Evolutionary conservation across 2,329 filamentous ascomycete species (phyloP).

Genomic region (Cytospora chrysosperma): DNA sequence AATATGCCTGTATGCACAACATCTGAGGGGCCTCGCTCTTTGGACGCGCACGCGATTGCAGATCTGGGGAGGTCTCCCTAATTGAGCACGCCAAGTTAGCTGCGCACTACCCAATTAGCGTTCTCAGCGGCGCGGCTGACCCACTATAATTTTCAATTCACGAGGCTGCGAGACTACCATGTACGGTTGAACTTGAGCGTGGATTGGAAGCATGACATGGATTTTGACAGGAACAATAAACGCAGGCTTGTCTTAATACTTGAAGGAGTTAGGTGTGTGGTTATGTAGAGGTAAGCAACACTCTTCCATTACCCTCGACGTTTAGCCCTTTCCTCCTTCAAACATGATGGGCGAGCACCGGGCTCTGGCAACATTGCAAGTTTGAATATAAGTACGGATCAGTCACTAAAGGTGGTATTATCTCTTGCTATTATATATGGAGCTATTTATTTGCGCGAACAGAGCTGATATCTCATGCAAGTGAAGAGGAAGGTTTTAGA

Average conservation of each 20-base stretch:
- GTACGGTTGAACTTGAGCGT: background rate
- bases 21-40: too few species aligned
- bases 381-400: too few species aligned
- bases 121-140: background rate
- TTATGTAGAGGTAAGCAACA: conserved; percentile 2
- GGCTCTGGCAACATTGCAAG: background rate
- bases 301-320: background rate
- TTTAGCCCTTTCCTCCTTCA: background rate
- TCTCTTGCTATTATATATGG: background rate
- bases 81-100: background rate
- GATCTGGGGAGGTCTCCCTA: conserved; percentile 4
- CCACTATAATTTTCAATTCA: conserved; percentile 5
- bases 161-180: background rate
- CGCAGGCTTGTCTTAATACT: background rate
- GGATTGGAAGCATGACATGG: background rate
- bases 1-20: too few species aligned
- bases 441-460: background rate
- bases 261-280: background rate
- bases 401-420: background rate
- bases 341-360: background rate
- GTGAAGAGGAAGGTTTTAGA: background rate
- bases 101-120: background rate
- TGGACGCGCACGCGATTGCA: background rate
- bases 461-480: background rate
- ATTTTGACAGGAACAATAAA: background rate